Base-by-base conservation (phyloP, 768 basidiomycete species). In the Tricholoma matsutake region DNA sequence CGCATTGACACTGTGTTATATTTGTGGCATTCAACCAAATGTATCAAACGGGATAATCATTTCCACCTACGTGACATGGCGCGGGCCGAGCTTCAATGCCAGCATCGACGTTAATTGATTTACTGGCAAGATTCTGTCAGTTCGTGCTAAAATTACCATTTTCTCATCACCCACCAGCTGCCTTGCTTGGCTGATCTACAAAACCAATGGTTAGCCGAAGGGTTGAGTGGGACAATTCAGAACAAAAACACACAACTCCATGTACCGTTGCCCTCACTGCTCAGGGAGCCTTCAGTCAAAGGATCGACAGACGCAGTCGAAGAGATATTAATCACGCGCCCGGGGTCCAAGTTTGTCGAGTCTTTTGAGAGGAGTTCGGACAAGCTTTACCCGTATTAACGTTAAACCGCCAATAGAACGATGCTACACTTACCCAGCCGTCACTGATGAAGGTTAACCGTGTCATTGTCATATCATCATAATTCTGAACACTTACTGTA, bases 281-380 rank as follows among this genome's bases (percentile, higher is more conserved):
- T 84, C 22, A 92, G 67, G 0, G 72, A 60, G 6, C 79, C 78
- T 69, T 86, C 84, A 0, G 80, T 79, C 22, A 68, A 63, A 2
- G 89, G 80, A 55, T 78, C 79, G 22, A 88, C 73, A 8, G 86
- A 83, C 0, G 87, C 78, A 3, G 82, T 80, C 1, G 92, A 93
- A 0, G 92, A 92, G 65, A 93, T 87, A 70, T 94, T 94, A 71
- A 94, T 86, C 11, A 94, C 87, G 29, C 88, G 83, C 1, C 80
- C 88, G 4, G 92, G 92, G 66, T 92, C 86, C 9, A 68, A 61
- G 37, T 82, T 81, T 16, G 78, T 85, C 0, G 89, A 76, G 62
- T 83, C 85, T 68, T 91, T 90, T n/a, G 76, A 76, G 1, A 94
- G 79, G 35, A 87, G 78, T 39, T 84, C 83, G 9, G 86, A 81